These are phyloP conservation scores for Trichoderma oligosporum DNA, from an alignment of 2,329 filamentous ascomycete species.

Conservation along the genomic window DNA sequence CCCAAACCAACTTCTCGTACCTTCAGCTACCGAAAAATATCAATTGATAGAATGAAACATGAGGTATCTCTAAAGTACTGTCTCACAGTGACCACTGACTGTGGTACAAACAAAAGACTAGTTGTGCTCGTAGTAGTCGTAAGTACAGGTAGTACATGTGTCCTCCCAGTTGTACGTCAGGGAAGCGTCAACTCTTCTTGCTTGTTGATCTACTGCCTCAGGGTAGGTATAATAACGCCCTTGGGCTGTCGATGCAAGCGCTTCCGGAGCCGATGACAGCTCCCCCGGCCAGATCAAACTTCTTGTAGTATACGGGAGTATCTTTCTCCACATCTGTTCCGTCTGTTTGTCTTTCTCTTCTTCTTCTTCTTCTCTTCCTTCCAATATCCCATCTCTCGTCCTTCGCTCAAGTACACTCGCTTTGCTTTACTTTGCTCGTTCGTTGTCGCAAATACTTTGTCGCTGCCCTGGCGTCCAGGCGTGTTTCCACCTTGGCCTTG, in stretches of 20 bases:
- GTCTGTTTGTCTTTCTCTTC: conserved; percentile 8
- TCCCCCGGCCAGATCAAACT: conserved; percentile 4
- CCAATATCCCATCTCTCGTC: conserved; percentile 11
- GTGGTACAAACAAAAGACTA: neutral
- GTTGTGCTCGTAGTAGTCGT: neutral
- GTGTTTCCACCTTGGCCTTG: neutral
- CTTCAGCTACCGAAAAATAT: too few relatives aligned
- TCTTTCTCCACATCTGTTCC: conserved; percentile 15
- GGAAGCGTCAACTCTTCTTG: conserved; percentile 17
- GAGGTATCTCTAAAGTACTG: neutral
- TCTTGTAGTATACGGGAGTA: neutral
- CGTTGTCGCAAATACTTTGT: neutral
- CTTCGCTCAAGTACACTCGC: conserved; percentile 13
- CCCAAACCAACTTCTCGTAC: too few relatives aligned
- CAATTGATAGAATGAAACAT: too few relatives aligned
- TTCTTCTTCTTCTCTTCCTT: conserved; percentile 15
- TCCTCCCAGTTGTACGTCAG: conserved; percentile 18
- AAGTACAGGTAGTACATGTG: neutral
- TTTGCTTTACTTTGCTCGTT: conserved; percentile 14
- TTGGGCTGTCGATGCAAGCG: conserved; percentile 9
- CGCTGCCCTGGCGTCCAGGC: neutral
- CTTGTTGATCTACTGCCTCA: neutral
- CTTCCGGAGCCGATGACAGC: conserved; percentile 11
- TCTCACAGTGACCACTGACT: neutral
- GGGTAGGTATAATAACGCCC: too few relatives aligned